A percentile compares a stretch with the other conserved stretches of the same genome.
Conservation (phyloP, 768 basidiomycete genomes). For the Pisolithus orientalis region DNA sequence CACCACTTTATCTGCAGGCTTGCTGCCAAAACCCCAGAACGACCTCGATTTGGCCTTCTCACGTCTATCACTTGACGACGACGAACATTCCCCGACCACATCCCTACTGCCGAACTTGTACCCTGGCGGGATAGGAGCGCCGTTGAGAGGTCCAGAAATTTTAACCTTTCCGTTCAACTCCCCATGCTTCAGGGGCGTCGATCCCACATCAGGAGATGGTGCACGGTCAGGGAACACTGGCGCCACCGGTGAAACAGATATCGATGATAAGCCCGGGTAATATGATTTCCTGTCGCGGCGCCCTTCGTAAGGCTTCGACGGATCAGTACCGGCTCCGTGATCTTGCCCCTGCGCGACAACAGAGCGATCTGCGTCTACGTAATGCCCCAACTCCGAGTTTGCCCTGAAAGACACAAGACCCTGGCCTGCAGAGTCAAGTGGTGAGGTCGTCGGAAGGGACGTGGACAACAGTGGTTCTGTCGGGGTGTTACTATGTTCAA, state of each 20-base stretch:
- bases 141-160: constrained; percentile 85
- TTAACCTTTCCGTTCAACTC: constrained; percentile 64
- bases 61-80: constrained; percentile 56
- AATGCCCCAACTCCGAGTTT: constrained; percentile 80
- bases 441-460: constrained; percentile 46
- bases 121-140: constrained; percentile 78
- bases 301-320: constrained; percentile 42
- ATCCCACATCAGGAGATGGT: constrained; percentile 44
- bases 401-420: constrained; percentile 41
- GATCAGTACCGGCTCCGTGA: constrained; percentile 45
- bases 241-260: constrained; percentile 41
- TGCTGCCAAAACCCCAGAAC: constrained; percentile 87
- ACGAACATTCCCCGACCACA: constrained; percentile 35
- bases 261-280: constrained; percentile 49
- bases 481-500: constrained; percentile 40
- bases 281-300: constrained; percentile 58
- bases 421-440: constrained; percentile 32
- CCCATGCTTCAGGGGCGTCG: constrained; percentile 44
- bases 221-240: constrained; percentile 30
- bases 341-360: constrained; percentile 29
- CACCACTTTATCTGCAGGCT: constrained; percentile 39
- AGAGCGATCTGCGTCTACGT: constrained; percentile 53
- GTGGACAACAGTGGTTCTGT: constrained; percentile 59
- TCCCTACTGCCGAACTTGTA: constrained; percentile 89
- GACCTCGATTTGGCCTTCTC: constrained; percentile 90